phyloP scores from a whole-genome alignment of 2,329 filamentous ascomycete genomes.

The Fusarium tanahbumbuense region DNA sequence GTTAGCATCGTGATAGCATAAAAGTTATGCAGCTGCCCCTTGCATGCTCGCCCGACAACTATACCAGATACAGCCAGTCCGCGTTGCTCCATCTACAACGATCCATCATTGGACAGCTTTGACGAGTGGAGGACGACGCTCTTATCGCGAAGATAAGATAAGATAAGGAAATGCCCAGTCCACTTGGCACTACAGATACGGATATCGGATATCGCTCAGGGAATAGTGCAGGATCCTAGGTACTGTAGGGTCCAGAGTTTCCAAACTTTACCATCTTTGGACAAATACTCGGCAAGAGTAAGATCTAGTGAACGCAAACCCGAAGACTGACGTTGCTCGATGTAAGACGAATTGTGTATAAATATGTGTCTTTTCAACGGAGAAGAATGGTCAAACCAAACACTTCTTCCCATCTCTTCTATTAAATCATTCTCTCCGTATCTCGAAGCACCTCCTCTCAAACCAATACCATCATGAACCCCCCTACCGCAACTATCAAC shows the following conservation, averaged over 20 bases:
- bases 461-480: background rate
- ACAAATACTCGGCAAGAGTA: constrained; percentile 1
- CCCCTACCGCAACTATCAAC: constrained; percentile 10
- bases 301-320: background rate
- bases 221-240: background rate
- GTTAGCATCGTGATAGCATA: background rate
- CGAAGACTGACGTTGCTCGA: background rate
- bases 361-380: background rate
- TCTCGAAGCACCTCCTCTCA: background rate
- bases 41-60: background rate
- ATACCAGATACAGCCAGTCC: background rate
- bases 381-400: background rate
- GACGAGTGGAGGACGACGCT: rapidly evolving
- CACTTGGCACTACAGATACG: background rate
- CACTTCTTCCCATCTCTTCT: background rate
- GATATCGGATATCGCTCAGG: too few relatives aligned
- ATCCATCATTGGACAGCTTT: background rate
- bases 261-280: background rate
- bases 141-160: background rate
- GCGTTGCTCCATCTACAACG: background rate
- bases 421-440: background rate
- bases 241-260: background rate
- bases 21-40: background rate
- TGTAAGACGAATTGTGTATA: background rate
- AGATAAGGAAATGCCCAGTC: background rate